Evolutionary conservation across 225 moss, liverwort and hornwort genomes (phyloP), one percentile per base, ranked within the genome.

Genomic region (Physcomitrellopsis africana): DNA sequence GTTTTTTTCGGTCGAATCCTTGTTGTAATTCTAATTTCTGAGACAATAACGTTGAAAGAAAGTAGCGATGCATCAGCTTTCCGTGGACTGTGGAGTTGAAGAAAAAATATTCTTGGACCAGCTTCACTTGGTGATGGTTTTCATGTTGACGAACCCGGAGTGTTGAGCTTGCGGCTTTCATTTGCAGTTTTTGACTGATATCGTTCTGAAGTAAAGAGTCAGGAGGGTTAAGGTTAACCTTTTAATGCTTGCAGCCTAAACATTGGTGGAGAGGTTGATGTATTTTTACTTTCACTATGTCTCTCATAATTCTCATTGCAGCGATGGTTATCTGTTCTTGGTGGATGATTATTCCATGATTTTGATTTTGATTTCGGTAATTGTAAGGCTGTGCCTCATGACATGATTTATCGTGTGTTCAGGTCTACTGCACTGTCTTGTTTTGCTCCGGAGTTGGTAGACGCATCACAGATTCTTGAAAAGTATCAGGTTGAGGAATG

Each of bases 371-470:
- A 55, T 23, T 24, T 63, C 24, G 72, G 62, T 82, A 56, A 47
- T 71, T 58, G n/a, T 51, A 51, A 58, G 48, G 17, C 9, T 58
- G 15, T 60, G 58, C 53, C 62, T 81, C 41, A 82, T 66, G 60
- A 70, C 54, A 76, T 45, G 43, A 32, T 69, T 61, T 74, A 57
- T 17, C 55, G 23, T 81, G 51, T 84, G 55, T 61, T 72, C 87
- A 94, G 95, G 85, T 60, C 82, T 76, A 72, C 77, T 81, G 55
- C 84, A 46, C 44, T 85, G 71, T 84, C 89, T 61, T 72, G 86
- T 68, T 79, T 92, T 85, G 92, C 86, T 82, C 92, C 92, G 72
- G 94, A 94, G 83, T 85, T 94, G 85, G 86, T 88, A 83, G 94
- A 86, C 64, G 89, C 89, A 84, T 89, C 89, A 65, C 82, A 89